Evolutionary conservation across 2,329 filamentous ascomycete species (phyloP), one percentile per base, ranked within the genome.

Genomic region (Neonectria coccinea): DNA sequence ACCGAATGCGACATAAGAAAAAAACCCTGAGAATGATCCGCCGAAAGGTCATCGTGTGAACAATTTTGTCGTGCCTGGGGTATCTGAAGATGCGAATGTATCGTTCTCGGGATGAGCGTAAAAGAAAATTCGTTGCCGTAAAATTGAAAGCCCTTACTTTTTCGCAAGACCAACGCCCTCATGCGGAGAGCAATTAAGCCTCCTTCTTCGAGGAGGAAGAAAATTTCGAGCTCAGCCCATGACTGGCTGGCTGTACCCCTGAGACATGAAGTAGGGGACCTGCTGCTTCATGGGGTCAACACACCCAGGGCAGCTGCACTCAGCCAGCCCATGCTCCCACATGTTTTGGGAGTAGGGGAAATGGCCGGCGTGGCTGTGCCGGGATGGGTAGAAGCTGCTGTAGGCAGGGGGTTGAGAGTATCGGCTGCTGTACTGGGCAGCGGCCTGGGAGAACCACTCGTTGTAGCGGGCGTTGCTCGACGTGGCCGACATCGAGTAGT

Each of bases 401-500:
- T 82, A 81, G 8, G 75, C 74, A 12, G 78, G 66, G n/a, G 77
- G 75, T 45, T 83, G 80, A 53, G 83, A 81, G 60, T 84, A 85
- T 18, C 82, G 81, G 18, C 65, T 80, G 67, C 79, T 79, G 65
- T 83, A 82, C 71, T 82, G 81, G 7, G 78, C 77, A 22, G 79
- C 74, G 42, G 79, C 79, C 62, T 83, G 80, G 9, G 80, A 78
- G 64, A 88, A 87, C 85, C 85, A 89, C 47, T 89, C 86, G 27
- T 86, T 84, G 75, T 88, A 88, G 39, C 81, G 84, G 22, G 82
- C 79, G 59, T 87, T 88, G 67, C 82, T 81, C 1, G 85, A 84
- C 0, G 85, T 81, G 4, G 86, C 84, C 45, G 86, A 88, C 75
- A 84, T 83, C 53, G 81, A 78, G 67, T 88, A 87, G 69, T 89